Evolutionary conservation across 164 flowering plant species (phyloP), one percentile per base, ranked within the genome.

Genomic region (Cinnamomum chago): DNA sequence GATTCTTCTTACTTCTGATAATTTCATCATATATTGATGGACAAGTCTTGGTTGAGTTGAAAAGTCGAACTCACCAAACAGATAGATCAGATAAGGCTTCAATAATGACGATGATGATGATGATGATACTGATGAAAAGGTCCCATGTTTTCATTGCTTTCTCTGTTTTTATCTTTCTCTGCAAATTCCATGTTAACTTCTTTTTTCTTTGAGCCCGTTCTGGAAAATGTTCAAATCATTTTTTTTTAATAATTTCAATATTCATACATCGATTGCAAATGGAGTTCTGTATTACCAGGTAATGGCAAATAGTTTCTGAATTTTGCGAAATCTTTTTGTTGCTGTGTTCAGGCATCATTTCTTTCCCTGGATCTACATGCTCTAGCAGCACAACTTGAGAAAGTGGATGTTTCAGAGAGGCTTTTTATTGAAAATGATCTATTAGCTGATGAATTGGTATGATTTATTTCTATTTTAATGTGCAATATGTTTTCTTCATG

Each of bases 401-500:
- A 85, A 79, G 77, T 86, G 58, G 87, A 88, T 80, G 70, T 86
- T 70, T 76, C 92, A 50, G 64, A 86, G 72, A 86, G 92, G 84
- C 90, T 91, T 33, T 91, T 90, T 70, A 82, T 91, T 60, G 94
- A 90, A 78, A 78, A 78, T 70, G 93, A 90, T 78, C 74, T 91
- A 2, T 79, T 93, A 58, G 88, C 92, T 64, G 67, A 84, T 50
- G 90, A 88, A 67, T 69, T 85, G 98, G 98, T 93, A 88, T 58
- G 81, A 7, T 3, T 75, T 33, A 68, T 50, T 47, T 17, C 15
- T 1, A 10, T 51, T 1, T 65, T 75, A 10, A 24, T 75, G 60
- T 58, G 33, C 68, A n/a, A 27, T n/a, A 33, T 71, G 75, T 65
- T 55, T 28, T 65, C 7, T 65, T 65, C 22, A 15, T 71, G 12